Conservation (phyloP, 371 early-diverging fungal species). For the Mucor circinelloides region DNA sequence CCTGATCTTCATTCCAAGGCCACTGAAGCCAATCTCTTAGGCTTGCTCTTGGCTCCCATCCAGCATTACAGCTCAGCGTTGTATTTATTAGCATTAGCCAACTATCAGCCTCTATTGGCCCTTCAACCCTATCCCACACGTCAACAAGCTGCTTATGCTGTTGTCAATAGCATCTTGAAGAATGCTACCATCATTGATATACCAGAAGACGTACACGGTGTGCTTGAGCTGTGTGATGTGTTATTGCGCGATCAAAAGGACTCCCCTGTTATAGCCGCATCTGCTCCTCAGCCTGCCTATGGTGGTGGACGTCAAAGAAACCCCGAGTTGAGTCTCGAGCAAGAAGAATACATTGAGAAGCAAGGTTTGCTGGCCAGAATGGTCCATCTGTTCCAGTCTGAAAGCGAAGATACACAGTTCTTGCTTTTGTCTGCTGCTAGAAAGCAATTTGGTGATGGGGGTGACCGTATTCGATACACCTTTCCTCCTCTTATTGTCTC, state of each 20-base stretch:
- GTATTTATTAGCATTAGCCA: slow-evolving; percentile 59
- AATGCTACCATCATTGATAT: slow-evolving; percentile 67
- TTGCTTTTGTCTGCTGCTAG: slow-evolving; percentile 75
- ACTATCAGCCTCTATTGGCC: slow-evolving; percentile 77
- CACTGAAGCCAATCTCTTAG: slow-evolving; percentile 61
- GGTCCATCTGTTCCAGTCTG: slow-evolving; percentile 73
- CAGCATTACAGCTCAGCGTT: slow-evolving; percentile 70
- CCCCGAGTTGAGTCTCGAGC: slow-evolving; percentile 36
- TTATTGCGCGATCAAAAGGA: slow-evolving; percentile 82
- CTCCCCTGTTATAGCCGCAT: slow-evolving; percentile 28
- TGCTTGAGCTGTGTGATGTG: slow-evolving; percentile 80
- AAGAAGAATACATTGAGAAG: slow-evolving; percentile 71
- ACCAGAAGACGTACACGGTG: slow-evolving; percentile 79
- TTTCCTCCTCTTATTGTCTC: slow-evolving; percentile 81
- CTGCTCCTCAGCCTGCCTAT: slow-evolving; percentile 7
- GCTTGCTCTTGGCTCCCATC: slow-evolving; percentile 74
- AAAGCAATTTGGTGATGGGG: slow-evolving; percentile 82
- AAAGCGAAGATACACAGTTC: slow-evolving; percentile 69
- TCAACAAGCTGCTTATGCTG: slow-evolving; percentile 73
- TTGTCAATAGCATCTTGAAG: slow-evolving; percentile 69
- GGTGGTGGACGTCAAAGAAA: slow-evolving; percentile 9
- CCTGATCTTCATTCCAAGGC: slow-evolving; percentile 64
- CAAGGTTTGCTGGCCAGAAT: slow-evolving; percentile 83
- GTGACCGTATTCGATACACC: slow-evolving; percentile 83
- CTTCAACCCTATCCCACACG: slow-evolving; percentile 80